These are phyloP conservation scores for Fusarium mexicanum DNA, from an alignment of 2,329 filamentous ascomycete genomes.

Conservation along the genomic window DNA sequence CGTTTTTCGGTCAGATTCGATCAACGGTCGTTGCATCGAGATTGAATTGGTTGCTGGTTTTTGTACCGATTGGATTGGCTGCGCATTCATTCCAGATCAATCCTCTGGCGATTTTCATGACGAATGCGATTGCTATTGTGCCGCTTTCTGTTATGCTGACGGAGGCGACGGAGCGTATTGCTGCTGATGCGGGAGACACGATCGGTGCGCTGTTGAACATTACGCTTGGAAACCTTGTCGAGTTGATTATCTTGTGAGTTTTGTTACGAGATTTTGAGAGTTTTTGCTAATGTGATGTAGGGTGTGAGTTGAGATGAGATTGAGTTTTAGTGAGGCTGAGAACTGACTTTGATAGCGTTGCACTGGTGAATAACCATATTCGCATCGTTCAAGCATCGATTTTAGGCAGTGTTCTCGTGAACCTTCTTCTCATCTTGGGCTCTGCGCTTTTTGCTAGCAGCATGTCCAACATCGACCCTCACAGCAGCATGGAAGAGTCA, in stretches of 20 bases:
- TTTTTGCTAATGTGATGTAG: conserved; percentile 44
- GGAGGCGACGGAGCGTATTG: conserved; percentile 68
- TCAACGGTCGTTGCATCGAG: conserved; percentile 52
- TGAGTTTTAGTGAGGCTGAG: background rate
- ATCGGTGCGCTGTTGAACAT: conserved; percentile 69
- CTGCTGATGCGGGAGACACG: conserved; percentile 65
- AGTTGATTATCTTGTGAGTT: conserved; percentile 67
- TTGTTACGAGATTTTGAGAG: background rate
- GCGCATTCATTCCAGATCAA: conserved; percentile 54
- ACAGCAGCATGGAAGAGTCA: conserved; percentile 47
- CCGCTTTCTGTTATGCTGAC: conserved; percentile 67
- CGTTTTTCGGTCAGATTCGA: conserved; percentile 38
- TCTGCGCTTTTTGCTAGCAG: conserved; percentile 79
- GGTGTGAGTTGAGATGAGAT: conserved; percentile 45
- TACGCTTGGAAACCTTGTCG: conserved; percentile 70
- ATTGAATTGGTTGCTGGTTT: conserved; percentile 73
- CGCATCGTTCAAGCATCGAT: conserved; percentile 80
- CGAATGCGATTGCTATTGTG: conserved; percentile 70
- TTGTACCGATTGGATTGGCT: conserved; percentile 75
- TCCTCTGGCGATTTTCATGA: conserved; percentile 60
- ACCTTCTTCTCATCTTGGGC: conserved; percentile 77
- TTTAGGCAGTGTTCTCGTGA: conserved; percentile 80
- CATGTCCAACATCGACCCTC: conserved; percentile 73
- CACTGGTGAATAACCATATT: conserved; percentile 68
- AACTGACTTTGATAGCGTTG: conserved; percentile 55